These are phyloP conservation scores for Trichothecium sympodiale DNA, from an alignment of 2,329 filamentous ascomycete species.

Conservation along the genomic window DNA sequence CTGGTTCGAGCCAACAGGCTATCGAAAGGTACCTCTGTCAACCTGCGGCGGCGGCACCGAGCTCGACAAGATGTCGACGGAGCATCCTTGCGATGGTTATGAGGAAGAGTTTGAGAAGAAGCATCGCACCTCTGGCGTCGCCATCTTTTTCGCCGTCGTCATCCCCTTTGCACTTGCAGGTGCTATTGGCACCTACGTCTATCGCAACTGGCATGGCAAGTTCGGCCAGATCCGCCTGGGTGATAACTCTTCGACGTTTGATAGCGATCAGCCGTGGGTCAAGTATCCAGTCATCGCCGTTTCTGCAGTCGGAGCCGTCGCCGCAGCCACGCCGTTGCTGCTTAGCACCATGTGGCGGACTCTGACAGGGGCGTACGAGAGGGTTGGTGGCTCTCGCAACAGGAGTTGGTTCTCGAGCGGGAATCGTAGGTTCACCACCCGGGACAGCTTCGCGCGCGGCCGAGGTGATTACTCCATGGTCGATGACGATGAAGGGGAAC, in stretches of 20 bases:
- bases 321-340: slow-evolving; percentile 58
- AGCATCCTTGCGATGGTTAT: slow-evolving; percentile 58
- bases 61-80: slow-evolving; percentile 52
- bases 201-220: slow-evolving; percentile 73
- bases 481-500: slow-evolving; percentile 87
- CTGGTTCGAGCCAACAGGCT: slow-evolving; percentile 79
- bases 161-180: slow-evolving; percentile 62
- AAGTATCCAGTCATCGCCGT: slow-evolving; percentile 70
- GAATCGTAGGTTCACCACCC: slow-evolving; percentile 68
- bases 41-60: slow-evolving; percentile 72
- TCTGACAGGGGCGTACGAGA: slow-evolving; percentile 38
- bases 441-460: slow-evolving; percentile 79
- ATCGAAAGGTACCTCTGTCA: slow-evolving; percentile 78
- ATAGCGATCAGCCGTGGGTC: slow-evolving; percentile 66
- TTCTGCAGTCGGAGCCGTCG: slow-evolving; percentile 51
- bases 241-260: slow-evolving; percentile 46
- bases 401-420: slow-evolving; percentile 42
- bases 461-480: slow-evolving; percentile 81
- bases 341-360: slow-evolving; percentile 61
- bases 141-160: slow-evolving; percentile 75
- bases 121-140: slow-evolving; percentile 58
- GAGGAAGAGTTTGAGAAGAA: slow-evolving; percentile 70
- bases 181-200: slow-evolving; percentile 74
- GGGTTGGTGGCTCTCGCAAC: slow-evolving; percentile 30
- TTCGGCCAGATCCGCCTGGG: slow-evolving; percentile 89